Base-by-base conservation (phyloP, 495 filamentous ascomycete species). In the Cladorrhinum samala region DNA sequence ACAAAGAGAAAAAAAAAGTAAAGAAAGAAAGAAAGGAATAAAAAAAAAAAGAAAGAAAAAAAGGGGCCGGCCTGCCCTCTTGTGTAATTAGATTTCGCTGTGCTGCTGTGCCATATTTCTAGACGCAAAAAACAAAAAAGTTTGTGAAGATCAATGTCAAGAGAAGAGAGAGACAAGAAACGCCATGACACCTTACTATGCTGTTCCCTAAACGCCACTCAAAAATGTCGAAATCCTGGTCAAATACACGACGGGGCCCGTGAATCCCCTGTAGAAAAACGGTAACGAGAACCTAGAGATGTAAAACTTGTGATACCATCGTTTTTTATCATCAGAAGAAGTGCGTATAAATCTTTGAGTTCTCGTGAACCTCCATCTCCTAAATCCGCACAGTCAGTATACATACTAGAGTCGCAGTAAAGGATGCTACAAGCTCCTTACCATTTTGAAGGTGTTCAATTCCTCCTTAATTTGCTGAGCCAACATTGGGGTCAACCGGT, bases 311-410 rank as follows among this genome's bases (percentile, higher is more conserved):
- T 30, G 30, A 51, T 51, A 24, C 21, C 61, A 53, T 60, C 54
- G 63, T 63, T 56, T 59, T 63, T 60, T 17, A 59, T 73, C 74
- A 61, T 80, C 70, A 99, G 76, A 99, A 96, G 81, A 97, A 99
- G 80, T 99, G 93, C 61, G 93, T 99, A 78, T 97, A 95, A 59
- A 96, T 87, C 72, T 97, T 97, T 50, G 94, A 97, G 68, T 86
- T 87, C 73, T 96, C 91, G 67, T 99, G 93, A 65, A 99, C 93
- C 77, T 97, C 93, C 93, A 99, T 99, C 73, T 99, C 93, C 94
- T 98, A 57, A 20, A 9, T 18, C n/a, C 27, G 13, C 16, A 5
- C 46, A 63, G 63, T 66, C 61, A 78, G 67, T 57, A 51, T 50
- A 21, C 0, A 1, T 5, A 1, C 21, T 1, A 25, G 14, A 3